Conservation (phyloP, 495 filamentous ascomycete species). For the Penicillium nucicola region DNA sequence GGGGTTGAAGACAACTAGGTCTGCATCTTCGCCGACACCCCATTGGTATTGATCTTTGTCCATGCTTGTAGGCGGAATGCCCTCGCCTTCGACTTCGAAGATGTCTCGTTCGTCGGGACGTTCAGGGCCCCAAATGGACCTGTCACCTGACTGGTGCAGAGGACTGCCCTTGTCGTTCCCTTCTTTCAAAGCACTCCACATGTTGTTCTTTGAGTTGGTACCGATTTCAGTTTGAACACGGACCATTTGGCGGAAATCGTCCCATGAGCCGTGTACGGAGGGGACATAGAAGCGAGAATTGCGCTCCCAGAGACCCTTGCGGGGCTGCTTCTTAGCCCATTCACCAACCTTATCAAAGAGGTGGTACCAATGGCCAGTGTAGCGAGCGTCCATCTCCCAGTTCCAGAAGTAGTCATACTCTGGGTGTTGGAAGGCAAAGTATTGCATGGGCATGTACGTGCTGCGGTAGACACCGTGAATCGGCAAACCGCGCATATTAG, state of each 20-base stretch:
- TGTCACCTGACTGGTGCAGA: constrained; percentile 56
- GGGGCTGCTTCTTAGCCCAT: constrained; percentile 81
- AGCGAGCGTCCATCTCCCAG: constrained; percentile 97
- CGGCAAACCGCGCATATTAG: constrained; percentile 66
- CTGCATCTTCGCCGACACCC: constrained; percentile 91
- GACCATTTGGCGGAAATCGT: constrained; percentile 91
- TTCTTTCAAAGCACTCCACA: constrained; percentile 55
- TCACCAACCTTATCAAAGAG: constrained; percentile 68
- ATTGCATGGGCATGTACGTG: constrained; percentile 90
- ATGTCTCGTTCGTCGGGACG: constrained; percentile 64
- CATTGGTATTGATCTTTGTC: constrained; percentile 80
- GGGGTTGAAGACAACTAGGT: constrained; percentile 90
- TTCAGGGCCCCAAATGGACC: constrained; percentile 82
- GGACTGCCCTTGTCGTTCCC: constrained; percentile 36
- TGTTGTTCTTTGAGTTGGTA: constrained; percentile 66
- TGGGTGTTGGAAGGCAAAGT: constrained; percentile 83
- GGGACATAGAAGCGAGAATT: constrained; percentile 91
- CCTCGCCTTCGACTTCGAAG: constrained; percentile 65
- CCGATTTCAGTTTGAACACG: constrained; percentile 84
- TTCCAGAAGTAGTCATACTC: constrained; percentile 98
- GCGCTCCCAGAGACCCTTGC: constrained; percentile 92
- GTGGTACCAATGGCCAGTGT: constrained; percentile 95
- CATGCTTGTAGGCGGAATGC: constrained; percentile 64
- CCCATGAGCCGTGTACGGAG: constrained; percentile 82
- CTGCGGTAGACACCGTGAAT: constrained; percentile 90